A percentile compares a stretch with the other conserved stretches of the same genome.
These are phyloP conservation scores for Brachypodium distachyon DNA, from an alignment of 202 grass and related monocot genomes.

Conservation along the genomic window DNA sequence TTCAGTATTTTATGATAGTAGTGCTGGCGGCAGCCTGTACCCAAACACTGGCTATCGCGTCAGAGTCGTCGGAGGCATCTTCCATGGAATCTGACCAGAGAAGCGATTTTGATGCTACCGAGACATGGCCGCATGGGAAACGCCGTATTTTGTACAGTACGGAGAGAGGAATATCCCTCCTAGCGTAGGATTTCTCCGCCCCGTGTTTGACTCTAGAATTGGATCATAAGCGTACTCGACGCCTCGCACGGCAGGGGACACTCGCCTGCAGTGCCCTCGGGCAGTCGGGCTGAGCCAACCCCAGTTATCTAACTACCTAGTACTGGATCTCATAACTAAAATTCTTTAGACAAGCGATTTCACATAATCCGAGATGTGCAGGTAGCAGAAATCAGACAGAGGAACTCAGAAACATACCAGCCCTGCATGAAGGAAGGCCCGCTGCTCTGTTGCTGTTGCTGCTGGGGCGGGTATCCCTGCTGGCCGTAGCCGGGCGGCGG, in stretches of 20 bases:
- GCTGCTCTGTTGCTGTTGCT: constrained; percentile 46
- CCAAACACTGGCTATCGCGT: background rate
- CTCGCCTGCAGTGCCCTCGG: too few relatives aligned
- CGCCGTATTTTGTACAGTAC: background rate
- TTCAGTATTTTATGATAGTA: background rate
- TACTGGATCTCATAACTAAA: too few relatives aligned
- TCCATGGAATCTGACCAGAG: background rate
- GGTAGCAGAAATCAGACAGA: too few relatives aligned
- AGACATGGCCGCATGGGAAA: background rate
- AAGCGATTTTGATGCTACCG: background rate
- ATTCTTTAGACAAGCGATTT: too few relatives aligned
- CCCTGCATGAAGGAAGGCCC: constrained; percentile 87
- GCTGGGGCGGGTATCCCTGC: constrained; percentile 77
- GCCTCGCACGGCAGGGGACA: too few relatives aligned
- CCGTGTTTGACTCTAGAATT: too few relatives aligned
- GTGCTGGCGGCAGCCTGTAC: background rate
- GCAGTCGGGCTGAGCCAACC: too few relatives aligned
- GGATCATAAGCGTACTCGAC: too few relatives aligned
- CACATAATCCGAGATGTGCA: background rate
- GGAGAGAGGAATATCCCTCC: background rate
- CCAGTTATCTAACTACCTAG: too few relatives aligned
- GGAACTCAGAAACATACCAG: constrained; percentile 49
- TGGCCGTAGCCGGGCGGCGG: background rate
- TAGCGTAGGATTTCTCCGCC: too few relatives aligned
- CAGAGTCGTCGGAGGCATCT: background rate